These are phyloP conservation scores for Chimonanthus praecox DNA, from an alignment of 164 flowering plant species.

Conservation along the genomic window DNA sequence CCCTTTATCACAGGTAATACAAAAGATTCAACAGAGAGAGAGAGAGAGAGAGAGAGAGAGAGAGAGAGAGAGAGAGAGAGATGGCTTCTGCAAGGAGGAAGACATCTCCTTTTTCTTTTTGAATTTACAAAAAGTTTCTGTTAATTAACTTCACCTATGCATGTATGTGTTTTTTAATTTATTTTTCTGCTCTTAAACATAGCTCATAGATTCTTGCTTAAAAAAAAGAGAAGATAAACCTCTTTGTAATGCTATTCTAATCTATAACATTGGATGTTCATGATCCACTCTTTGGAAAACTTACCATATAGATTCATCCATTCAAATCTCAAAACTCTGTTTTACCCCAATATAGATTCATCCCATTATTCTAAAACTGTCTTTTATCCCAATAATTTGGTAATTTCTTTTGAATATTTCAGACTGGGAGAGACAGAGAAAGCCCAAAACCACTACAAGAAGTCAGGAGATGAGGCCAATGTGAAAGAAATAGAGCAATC, in stretches of 20 bases:
- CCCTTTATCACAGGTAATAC: slow-evolving; percentile 55
- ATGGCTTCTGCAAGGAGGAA: neutral
- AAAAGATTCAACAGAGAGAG: neutral
- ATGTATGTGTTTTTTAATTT: neutral
- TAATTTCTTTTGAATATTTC: slow-evolving; percentile 2
- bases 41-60: neutral
- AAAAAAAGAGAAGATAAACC: too few relatives aligned
- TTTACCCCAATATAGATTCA: too few relatives aligned
- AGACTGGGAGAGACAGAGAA: slow-evolving; percentile 79
- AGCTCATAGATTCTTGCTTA: neutral
- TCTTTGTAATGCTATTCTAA: too few relatives aligned
- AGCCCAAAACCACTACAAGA: slow-evolving; percentile 53
- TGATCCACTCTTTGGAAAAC: too few relatives aligned
- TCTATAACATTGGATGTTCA: too few relatives aligned
- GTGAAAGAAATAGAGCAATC: slow-evolving; percentile 33
- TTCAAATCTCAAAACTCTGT: too few relatives aligned
- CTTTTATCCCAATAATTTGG: neutral
- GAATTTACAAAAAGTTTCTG: neutral
- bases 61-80: neutral
- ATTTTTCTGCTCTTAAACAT: too few relatives aligned
- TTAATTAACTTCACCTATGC: neutral
- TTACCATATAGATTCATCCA: too few relatives aligned
- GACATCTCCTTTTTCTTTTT: neutral
- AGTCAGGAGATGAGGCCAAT: slow-evolving; percentile 34
- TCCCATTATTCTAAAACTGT: neutral